Base-by-base conservation (phyloP, 2,329 filamentous ascomycete species). In the Nemania diffusa region DNA sequence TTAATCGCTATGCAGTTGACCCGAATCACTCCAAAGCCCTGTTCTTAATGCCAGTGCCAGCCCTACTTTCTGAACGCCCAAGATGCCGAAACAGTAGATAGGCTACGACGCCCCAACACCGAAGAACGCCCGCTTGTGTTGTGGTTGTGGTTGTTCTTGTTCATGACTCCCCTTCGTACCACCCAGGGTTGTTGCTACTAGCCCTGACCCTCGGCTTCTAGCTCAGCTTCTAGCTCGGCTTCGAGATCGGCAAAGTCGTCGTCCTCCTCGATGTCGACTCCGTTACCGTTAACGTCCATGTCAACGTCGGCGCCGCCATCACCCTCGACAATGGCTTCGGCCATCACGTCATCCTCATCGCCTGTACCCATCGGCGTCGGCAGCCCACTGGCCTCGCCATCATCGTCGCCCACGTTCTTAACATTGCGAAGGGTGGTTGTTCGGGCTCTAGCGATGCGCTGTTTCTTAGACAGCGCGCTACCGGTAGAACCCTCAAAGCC, bases 201-300 rank as follows among this genome's bases (percentile, higher is more conserved):
- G 53, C 69, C 69, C 34, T 70, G 69, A 7, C 69, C 71, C 32
- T 71, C 70, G 15, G 71, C 71, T 51, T 71, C 71, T 17, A 73
- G 68, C 50, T 73, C 84, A 3, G 79, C 82, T 67, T 81, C 80
- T 65, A 84, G 70, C 62, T 81, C 81, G n/a, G 83, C 84, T 71
- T 85, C 85, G 29, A 86, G 76, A 71, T 86, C 83, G 40, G 61
- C 61, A 53, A 82, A 80, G 32, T 78, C 78, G 5, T 78, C 78
- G 24, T 76, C 77, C 8, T 68, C 73, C 9, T 62, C 78, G 11
- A 76, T 76, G n/a, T 67, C 68, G 42, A 40, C 67, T 1, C 48
- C 66, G 40, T 44, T 40, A 40, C 8, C 37, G 9, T 40, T 9
- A 40, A 40, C 40, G 15, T 20, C n/a, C n/a, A n/a, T n/a, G n/a